Evolutionary conservation across 805 yeast species (phyloP).

Genomic region (Kodamaea hsintzibuensis): DNA sequence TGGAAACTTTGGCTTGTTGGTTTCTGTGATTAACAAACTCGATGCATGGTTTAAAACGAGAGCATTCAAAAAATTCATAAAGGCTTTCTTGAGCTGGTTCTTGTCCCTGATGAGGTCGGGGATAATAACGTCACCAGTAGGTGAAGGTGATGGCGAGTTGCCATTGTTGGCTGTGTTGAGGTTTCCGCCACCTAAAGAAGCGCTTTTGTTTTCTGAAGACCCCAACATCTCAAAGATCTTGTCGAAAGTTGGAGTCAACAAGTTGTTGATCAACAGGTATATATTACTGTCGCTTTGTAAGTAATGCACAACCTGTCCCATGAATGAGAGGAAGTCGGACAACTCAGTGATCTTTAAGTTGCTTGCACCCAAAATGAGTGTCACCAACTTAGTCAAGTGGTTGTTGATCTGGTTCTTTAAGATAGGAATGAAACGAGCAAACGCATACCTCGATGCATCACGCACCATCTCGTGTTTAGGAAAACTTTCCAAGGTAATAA

Average conservation of each 20-base stretch:
- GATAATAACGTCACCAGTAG: conserved; percentile 29
- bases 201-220: not conserved
- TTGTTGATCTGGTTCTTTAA: conserved; percentile 48
- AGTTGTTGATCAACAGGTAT: conserved; percentile 69
- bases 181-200: not conserved
- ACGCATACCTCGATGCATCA: conserved; percentile 83
- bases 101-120: conserved; percentile 71
- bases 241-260: conserved; percentile 71
- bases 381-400: conserved; percentile 68
- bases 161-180: not conserved
- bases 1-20: conserved; percentile 63
- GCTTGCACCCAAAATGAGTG: conserved; percentile 53
- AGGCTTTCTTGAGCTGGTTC: conserved; percentile 64
- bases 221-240: conserved; percentile 56
- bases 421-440: conserved; percentile 82
- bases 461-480: conserved; percentile 67
- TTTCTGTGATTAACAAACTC: conserved; percentile 69
- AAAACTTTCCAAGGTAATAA: conserved; percentile 79
- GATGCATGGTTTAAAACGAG: conserved; percentile 77
- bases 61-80: conserved; percentile 66
- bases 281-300: conserved; percentile 67
- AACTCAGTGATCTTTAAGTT: conserved; percentile 65
- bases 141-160: conserved; percentile 16
- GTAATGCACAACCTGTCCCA: conserved; percentile 84
- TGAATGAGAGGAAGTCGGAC: conserved; percentile 77